Conservation (phyloP, 1,284 basidiomycete species). For the Malassezia equina region DNA sequence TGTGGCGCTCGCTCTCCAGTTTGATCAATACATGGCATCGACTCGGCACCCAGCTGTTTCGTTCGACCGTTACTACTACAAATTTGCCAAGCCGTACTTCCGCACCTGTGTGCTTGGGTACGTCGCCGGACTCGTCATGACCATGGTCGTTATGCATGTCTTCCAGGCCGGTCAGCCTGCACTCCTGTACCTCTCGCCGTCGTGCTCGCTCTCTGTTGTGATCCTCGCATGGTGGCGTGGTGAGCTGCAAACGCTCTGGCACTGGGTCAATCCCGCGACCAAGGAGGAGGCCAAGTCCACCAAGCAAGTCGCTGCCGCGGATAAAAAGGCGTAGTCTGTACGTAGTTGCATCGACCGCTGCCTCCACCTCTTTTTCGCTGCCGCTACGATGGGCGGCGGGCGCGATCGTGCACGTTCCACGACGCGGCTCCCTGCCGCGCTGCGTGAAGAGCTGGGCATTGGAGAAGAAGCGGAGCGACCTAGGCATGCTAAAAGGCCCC, state of each 20-base stretch:
- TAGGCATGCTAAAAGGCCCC: not conserved
- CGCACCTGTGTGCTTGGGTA: conserved; percentile 63
- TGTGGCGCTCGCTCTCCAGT: conserved; percentile 75
- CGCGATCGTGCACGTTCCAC: conserved; percentile 26
- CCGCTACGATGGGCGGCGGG: not conserved
- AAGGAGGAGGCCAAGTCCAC: not conserved
- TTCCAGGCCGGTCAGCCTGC: conserved; percentile 78
- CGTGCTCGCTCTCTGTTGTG: conserved; percentile 52
- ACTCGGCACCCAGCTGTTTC: conserved; percentile 22
- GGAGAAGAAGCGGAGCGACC: not conserved
- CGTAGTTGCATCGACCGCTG: not conserved
- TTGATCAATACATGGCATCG: conserved; percentile 59
- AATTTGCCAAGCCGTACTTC: conserved; percentile 70
- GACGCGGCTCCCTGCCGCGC: conserved; percentile 32
- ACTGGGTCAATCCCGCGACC: conserved; percentile 23
- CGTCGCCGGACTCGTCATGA: conserved; percentile 63
- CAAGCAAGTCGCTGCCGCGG: not conserved
- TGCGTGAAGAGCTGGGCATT: conserved; percentile 39
- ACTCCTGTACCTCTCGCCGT: conserved; percentile 66
- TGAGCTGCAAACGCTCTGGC: conserved; percentile 44
- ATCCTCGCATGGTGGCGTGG: conserved; percentile 46
- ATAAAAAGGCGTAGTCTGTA: not conserved
- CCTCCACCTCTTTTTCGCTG: conserved; percentile 2
- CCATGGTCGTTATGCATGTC: conserved; percentile 79
- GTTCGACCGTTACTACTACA: conserved; percentile 28